A percentile compares a stretch with the other conserved stretches of the same genome.
phyloP scores from a whole-genome alignment of 2,329 filamentous ascomycete species.

The Anthostomella pinea region DNA sequence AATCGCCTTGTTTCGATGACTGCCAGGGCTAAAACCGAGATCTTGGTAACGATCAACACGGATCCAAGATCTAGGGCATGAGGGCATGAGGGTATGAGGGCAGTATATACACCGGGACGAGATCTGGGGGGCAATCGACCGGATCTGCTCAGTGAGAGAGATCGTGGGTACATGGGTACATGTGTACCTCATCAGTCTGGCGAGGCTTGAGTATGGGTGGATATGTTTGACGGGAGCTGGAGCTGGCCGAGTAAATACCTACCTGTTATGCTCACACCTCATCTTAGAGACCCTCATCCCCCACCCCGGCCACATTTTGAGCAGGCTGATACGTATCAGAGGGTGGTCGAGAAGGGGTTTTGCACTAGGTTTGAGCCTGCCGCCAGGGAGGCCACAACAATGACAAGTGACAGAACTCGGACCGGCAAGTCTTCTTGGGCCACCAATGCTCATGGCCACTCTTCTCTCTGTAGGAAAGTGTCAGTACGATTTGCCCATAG shows the following conservation, averaged over 20 bases:
- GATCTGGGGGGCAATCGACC: slow-evolving; percentile 31
- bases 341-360: slow-evolving; percentile 7
- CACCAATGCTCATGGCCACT: too few relatives aligned
- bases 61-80: slow-evolving; percentile 18
- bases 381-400: too few relatives aligned
- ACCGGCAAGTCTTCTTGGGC: too few relatives aligned
- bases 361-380: too few relatives aligned
- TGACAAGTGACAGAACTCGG: too few relatives aligned
- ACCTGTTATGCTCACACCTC: slow-evolving; percentile 4
- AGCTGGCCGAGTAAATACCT: too few relatives aligned
- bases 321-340: not conserved
- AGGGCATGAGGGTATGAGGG: too few relatives aligned
- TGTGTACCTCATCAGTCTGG: slow-evolving; percentile 10
- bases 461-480: too few relatives aligned
- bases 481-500: too few relatives aligned
- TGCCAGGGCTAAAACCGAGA: slow-evolving; percentile 12
- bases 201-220: slow-evolving; percentile 27
- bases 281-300: slow-evolving; percentile 12
- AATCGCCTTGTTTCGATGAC: slow-evolving; percentile 3
- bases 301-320: slow-evolving; percentile 3
- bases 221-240: slow-evolving; percentile 15
- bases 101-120: slow-evolving; percentile 29
- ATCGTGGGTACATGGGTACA: slow-evolving; percentile 20
- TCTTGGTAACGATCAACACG: slow-evolving; percentile 12
- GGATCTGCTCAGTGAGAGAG: slow-evolving; percentile 25